Evolutionary conservation across 768 basidiomycete species (phyloP).

Genomic region (Termitomyces heimii): DNA sequence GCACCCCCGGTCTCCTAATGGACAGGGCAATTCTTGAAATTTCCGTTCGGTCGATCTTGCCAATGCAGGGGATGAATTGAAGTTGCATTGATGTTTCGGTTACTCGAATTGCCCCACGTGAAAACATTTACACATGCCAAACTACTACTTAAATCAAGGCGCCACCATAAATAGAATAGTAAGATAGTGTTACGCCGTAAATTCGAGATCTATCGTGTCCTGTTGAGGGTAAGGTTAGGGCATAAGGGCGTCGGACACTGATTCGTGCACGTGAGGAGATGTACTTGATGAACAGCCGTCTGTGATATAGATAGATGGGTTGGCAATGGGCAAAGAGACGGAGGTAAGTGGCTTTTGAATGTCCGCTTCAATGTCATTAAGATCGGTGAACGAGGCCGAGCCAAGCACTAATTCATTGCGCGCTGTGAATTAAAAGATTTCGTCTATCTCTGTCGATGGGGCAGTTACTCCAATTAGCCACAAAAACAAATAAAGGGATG

Average conservation of each 20-base stretch:
- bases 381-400: conserved; percentile 11
- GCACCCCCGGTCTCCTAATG: neutral
- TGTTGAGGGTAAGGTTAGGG: neutral
- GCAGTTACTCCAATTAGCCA: neutral
- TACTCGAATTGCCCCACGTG: neutral
- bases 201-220: neutral
- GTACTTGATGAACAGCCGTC: neutral
- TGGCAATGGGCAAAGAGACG: neutral
- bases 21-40: neutral
- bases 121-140: neutral
- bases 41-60: neutral
- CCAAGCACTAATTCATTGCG: neutral
- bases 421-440: neutral
- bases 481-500: neutral
- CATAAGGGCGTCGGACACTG: neutral
- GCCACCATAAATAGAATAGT: neutral
- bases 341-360: neutral
- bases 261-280: neutral
- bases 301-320: neutral
- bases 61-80: neutral
- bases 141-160: neutral
- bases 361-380: neutral
- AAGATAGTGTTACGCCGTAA: neutral
- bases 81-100: neutral
- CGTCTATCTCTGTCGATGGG: neutral